Evolutionary conservation across 352 stramenopile species (phyloP).

Genomic region (Phytopythium litorale): DNA sequence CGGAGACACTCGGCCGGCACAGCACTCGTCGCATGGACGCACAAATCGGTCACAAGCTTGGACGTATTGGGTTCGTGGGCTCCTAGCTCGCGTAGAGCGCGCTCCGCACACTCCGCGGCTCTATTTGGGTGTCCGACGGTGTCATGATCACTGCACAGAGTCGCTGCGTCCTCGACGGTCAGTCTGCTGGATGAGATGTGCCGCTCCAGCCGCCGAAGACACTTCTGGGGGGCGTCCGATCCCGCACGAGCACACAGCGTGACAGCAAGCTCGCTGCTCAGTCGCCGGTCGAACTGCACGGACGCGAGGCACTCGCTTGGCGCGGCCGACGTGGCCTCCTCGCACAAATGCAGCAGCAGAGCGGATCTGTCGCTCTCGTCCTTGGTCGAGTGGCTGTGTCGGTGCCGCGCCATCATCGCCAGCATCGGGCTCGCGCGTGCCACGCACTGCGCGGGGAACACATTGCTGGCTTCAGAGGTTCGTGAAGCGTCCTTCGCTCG

Average conservation of each 20-base stretch:
- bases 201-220: conserved; percentile 6
- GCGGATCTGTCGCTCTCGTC: background rate
- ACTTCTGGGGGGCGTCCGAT: conserved; percentile 20
- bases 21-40: conserved; percentile 16
- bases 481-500: background rate
- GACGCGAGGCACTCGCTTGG: conserved; percentile 29
- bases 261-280: conserved; percentile 18
- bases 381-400: background rate
- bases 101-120: conserved; percentile 19
- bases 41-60: conserved; percentile 15
- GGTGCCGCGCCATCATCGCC: background rate
- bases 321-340: conserved; percentile 21
- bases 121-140: background rate
- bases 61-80: conserved; percentile 2
- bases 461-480: background rate
- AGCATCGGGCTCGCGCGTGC: conserved; percentile 10
- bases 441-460: conserved; percentile 7
- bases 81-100: background rate
- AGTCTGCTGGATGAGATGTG: background rate
- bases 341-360: conserved; percentile 24
- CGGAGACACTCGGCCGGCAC: conserved; percentile 37
- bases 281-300: conserved; percentile 18
- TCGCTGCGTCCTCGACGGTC: background rate
- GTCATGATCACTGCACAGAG: conserved; percentile 9
- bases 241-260: conserved; percentile 21